Percentiles rank a stretch among this genome's conserved stretches.
Conservation (phyloP, 2,329 filamentous ascomycete genomes). For the Penicillium sp. region DNA sequence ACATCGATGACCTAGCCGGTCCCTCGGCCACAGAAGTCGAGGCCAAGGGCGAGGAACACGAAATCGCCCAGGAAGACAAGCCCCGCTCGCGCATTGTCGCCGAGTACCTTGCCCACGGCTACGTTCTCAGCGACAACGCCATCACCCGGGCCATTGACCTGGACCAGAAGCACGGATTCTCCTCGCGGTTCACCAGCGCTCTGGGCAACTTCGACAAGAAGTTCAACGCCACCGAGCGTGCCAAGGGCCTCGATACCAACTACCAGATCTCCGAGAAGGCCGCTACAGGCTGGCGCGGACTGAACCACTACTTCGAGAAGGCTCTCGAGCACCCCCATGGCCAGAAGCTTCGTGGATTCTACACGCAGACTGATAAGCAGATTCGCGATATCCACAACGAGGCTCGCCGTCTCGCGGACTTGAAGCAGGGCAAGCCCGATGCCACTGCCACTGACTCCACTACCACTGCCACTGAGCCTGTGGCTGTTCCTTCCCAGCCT, state of each 20-base stretch:
- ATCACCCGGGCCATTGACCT: conserved; percentile 83
- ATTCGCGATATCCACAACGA: conserved; percentile 92
- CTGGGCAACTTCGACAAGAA: conserved; percentile 78
- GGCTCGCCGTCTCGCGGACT: conserved; percentile 80
- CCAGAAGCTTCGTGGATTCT: conserved; percentile 84
- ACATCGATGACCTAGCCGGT: conserved; percentile 64
- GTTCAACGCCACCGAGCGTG: conserved; percentile 85
- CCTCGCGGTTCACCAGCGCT: conserved; percentile 73
- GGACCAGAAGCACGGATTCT: conserved; percentile 87
- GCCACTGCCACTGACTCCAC: conserved; percentile 20
- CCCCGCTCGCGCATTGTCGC: conserved; percentile 89
- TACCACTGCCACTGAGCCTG: conserved; percentile 17
- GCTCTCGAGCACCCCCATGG: conserved; percentile 84
- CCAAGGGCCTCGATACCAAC: conserved; percentile 78
- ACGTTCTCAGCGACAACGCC: conserved; percentile 75
- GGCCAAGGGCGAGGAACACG: conserved; percentile 59
- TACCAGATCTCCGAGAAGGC: conserved; percentile 80
- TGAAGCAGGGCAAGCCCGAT: conserved; percentile 66
- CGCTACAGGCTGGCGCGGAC: conserved; percentile 64
- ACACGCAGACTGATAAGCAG: conserved; percentile 80
- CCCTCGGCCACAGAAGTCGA: conserved; percentile 60
- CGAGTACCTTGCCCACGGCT: conserved; percentile 95
- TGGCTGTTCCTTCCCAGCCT: conserved; percentile 21
- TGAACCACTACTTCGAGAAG: conserved; percentile 93
- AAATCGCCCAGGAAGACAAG: conserved; percentile 95